Percentiles rank a stretch among this genome's conserved stretches.
phyloP scores from a whole-genome alignment of 23 red algal genomes.

The Cyanidiococcus yangmingshanensis region DNA sequence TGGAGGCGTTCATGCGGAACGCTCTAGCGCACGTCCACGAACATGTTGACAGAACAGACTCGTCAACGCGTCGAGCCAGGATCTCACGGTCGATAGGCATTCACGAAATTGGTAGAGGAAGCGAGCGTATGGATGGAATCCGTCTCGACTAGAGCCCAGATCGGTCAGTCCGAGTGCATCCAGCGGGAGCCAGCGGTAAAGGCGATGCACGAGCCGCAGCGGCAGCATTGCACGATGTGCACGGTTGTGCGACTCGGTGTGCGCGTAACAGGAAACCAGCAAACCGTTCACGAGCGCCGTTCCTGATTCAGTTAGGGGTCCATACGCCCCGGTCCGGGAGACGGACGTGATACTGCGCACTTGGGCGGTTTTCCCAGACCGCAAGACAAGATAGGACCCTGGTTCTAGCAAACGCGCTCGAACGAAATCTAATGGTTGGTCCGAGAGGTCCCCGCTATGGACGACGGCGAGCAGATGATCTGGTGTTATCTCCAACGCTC shows the following conservation, averaged over 20 bases:
- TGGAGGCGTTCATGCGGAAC: no score
- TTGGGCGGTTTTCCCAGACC: not conserved
- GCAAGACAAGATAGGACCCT: not conserved
- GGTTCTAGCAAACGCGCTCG: not conserved
- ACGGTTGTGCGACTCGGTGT: not conserved
- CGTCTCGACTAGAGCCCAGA: no score
- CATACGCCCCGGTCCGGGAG: conserved; percentile 6
- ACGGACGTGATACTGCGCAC: not conserved
- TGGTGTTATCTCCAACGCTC: conserved; percentile 3
- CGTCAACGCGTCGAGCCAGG: no score
- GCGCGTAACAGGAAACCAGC: conserved; percentile 21
- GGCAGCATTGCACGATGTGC: conserved; percentile 1
- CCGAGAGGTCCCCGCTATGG: not conserved
- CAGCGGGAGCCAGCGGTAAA: not conserved
- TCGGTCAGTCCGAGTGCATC: no score
- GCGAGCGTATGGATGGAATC: no score
- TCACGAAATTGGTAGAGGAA: no score
- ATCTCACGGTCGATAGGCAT: no score
- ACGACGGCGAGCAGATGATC: not conserved
- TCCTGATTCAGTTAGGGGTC: conserved; percentile 26
- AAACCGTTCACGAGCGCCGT: conserved; percentile 20
- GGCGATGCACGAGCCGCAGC: not conserved
- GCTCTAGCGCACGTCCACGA: no score
- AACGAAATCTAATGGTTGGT: not conserved
- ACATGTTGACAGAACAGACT: no score